phyloP scores from a whole-genome alignment of 805 yeast species.

The Saccharomycopsis fermentans region DNA sequence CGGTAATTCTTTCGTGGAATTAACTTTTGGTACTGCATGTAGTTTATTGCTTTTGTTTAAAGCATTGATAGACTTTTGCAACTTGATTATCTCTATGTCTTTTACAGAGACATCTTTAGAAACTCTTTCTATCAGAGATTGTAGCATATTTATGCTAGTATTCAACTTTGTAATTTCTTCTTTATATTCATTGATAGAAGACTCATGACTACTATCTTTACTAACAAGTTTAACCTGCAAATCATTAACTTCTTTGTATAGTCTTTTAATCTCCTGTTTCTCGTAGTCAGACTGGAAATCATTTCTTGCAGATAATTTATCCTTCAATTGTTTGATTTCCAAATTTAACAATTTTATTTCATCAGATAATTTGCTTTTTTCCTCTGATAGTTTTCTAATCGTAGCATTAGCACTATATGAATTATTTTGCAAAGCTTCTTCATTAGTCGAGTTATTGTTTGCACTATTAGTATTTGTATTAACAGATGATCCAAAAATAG shows the following conservation, averaged over 20 bases:
- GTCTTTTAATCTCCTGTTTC: constrained; percentile 30
- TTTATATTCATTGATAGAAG: constrained; percentile 19
- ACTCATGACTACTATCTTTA: constrained; percentile 20
- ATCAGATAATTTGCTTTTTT: constrained; percentile 24
- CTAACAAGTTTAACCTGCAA: constrained; percentile 23
- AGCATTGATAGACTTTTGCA: neutral
- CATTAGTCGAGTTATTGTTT: neutral
- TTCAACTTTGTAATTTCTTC: constrained; percentile 20
- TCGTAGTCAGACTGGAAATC: constrained; percentile 22
- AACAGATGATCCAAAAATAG: constrained; percentile 9
- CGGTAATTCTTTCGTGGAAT: neutral
- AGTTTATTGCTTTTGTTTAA: neutral
- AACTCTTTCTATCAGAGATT: neutral
- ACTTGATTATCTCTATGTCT: constrained; percentile 2
- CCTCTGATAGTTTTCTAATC: constrained; percentile 22
- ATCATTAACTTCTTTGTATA: constrained; percentile 28
- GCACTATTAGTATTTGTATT: neutral
- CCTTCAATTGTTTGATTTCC: constrained; percentile 29
- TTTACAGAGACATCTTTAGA: neutral
- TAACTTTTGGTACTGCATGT: neutral
- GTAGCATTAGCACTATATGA: constrained; percentile 20
- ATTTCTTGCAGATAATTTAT: constrained; percentile 28
- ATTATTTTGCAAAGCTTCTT: neutral
- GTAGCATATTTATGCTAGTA: neutral
- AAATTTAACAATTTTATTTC: constrained; percentile 30